phyloP scores from a whole-genome alignment of 208 protist species.

The Acanthamoeba sp. region DNA sequence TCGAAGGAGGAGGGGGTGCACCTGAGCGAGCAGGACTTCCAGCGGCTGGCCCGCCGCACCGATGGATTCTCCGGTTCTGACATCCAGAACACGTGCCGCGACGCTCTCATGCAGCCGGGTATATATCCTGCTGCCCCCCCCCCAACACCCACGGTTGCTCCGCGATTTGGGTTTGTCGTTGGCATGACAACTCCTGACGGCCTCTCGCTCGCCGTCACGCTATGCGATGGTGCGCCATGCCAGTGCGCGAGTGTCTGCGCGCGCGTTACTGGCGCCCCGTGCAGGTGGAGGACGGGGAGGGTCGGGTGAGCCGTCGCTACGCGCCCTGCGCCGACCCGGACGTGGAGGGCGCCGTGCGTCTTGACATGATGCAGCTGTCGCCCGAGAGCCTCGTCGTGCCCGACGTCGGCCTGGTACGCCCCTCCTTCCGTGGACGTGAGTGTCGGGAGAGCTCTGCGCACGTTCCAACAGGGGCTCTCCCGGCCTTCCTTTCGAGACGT shows the following conservation, averaged over 20 bases:
- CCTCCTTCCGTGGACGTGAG: neutral
- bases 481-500: neutral
- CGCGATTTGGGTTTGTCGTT: too few relatives aligned
- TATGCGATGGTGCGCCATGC: neutral
- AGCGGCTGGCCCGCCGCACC: constrained; percentile 93
- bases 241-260: constrained; percentile 55
- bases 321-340: neutral
- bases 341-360: neutral
- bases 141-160: neutral
- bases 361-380: constrained; percentile 64
- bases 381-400: constrained; percentile 53
- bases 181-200: too few relatives aligned
- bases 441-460: neutral
- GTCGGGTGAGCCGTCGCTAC: neutral
- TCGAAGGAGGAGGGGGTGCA: constrained; percentile 95
- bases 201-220: neutral
- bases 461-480: neutral
- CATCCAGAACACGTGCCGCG: constrained; percentile 96
- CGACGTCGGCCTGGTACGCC: neutral
- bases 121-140: neutral
- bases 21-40: constrained; percentile 93
- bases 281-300: neutral
- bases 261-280: constrained; percentile 19
- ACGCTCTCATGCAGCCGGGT: constrained; percentile 97
- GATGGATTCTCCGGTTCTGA: constrained; percentile 97